phyloP scores from a whole-genome alignment of 2,329 filamentous ascomycete genomes.

The Purpureocillium takamizusanense region DNA sequence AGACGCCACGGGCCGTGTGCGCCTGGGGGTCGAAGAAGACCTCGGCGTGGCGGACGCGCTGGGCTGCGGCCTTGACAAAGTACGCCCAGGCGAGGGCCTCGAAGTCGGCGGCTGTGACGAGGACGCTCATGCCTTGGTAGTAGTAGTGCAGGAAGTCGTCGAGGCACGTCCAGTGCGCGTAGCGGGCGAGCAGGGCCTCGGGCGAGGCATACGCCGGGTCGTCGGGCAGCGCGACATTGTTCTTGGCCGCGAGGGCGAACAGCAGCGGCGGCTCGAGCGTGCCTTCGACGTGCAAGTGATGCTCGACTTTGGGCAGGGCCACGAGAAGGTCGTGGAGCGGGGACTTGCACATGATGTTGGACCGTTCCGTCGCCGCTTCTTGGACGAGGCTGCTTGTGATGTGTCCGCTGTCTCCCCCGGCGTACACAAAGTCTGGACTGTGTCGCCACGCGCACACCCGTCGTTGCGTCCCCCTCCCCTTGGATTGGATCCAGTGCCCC shows the following conservation, averaged over 20 bases:
- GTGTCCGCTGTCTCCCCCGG: too few relatives aligned
- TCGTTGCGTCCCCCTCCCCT: too few relatives aligned
- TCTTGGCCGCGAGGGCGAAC: slow-evolving; percentile 58
- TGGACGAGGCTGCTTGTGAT: too few relatives aligned
- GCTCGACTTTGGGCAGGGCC: slow-evolving; percentile 69
- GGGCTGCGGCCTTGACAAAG: slow-evolving; percentile 52
- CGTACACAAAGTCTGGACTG: too few relatives aligned
- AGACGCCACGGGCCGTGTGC: slow-evolving; percentile 54
- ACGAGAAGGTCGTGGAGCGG: slow-evolving; percentile 46
- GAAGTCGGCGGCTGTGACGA: slow-evolving; percentile 58
- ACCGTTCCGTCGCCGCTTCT: too few relatives aligned
- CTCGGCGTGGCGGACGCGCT: slow-evolving; percentile 64
- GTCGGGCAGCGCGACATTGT: slow-evolving; percentile 53
- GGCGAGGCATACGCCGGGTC: slow-evolving; percentile 56
- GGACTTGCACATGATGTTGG: slow-evolving; percentile 41
- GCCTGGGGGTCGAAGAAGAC: slow-evolving; percentile 78
- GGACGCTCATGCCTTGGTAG: slow-evolving; percentile 65
- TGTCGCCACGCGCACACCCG: too few relatives aligned
- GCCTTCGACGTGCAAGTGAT: slow-evolving; percentile 74
- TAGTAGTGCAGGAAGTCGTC: slow-evolving; percentile 66
- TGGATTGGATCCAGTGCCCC: too few relatives aligned
- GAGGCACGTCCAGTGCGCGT: slow-evolving; percentile 58
- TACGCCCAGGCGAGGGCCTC: slow-evolving; percentile 65
- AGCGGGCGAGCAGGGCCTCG: slow-evolving; percentile 51
- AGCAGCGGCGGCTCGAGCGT: slow-evolving; percentile 61